Evolutionary conservation across 2,329 filamentous ascomycete genomes (phyloP), one percentile per base, ranked within the genome.

Genomic region (Apiospora sp.): DNA sequence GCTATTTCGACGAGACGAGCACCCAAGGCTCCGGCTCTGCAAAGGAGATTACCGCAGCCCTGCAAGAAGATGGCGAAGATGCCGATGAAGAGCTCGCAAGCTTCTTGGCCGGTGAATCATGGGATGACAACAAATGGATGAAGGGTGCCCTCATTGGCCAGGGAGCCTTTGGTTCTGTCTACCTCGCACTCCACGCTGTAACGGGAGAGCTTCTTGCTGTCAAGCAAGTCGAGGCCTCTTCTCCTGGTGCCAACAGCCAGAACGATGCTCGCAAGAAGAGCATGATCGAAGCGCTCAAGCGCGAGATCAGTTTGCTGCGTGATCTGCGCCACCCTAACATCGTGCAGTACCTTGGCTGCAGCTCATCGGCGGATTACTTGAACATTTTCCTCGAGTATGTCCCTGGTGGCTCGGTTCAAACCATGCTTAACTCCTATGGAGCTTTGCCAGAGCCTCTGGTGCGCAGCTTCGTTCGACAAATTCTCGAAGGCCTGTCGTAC

Each of bases 311-410:
- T 74, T 90, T 99, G 70, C 88, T 99, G 54, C 94, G 96, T 75
- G 96, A 98, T 77, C 91, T 99, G 69, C 95, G 97, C 79, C 96
- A 99, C 80, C 91, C 94, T 72, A 98, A 99, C 82, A 98, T 99
- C 80, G 96, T 99, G 82, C 96, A 98, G 81, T 99, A 99, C 81
- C 91, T 99, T 10, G 96, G 96, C 73, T 98, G 95, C 77, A 96
- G 95, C 79, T 96, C 94, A 12, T 96, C 97, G 74, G 91, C 94
- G 24, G 92, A 95, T 71, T 92, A 96, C 81, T 91, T 99, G 79
- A 99, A 99, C 86, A 99, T 99, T 93, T 99, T 99, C 91, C 91
- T 99, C 80, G 96, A 99, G 84, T 99, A 99, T 82, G 96, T 99
- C 44, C 94, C 96, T 22, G 96, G 96, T 83, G 96, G 96, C 67